A percentile compares a stretch with the other conserved stretches of the same genome.
Conservation (phyloP, 2,329 filamentous ascomycete species). For the Fusarium drepaniforme region DNA sequence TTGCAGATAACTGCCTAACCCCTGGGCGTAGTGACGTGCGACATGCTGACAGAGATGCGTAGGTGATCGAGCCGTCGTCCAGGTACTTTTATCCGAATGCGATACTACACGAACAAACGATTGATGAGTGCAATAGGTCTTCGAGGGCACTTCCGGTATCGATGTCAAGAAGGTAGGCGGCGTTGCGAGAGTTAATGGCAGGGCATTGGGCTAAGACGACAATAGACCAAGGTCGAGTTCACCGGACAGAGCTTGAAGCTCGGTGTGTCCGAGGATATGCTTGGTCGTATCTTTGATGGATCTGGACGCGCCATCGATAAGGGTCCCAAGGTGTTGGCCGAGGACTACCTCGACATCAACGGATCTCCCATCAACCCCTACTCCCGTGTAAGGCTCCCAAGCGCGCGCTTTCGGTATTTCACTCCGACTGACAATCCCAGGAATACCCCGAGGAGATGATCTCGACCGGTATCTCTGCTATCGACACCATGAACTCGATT, state of each 20-base stretch:
- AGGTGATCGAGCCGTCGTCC: conserved; percentile 95
- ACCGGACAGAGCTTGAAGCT: conserved; percentile 97
- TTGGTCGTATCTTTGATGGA: conserved; percentile 98
- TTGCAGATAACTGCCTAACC: conserved; percentile 12
- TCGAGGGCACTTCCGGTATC: conserved; percentile 96
- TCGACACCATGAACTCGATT: conserved; percentile 98
- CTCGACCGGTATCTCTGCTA: conserved; percentile 98
- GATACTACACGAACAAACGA: conserved; percentile 21
- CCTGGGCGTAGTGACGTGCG: conserved; percentile 20
- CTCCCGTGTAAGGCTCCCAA: conserved; percentile 76
- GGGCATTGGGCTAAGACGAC: conserved; percentile 41
- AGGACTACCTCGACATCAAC: conserved; percentile 99
- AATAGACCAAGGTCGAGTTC: conserved; percentile 95
- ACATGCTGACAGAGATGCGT: conserved; percentile 34
- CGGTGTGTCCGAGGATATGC: conserved; percentile 99
- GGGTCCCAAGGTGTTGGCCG: conserved; percentile 96
- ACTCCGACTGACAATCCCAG: conserved; percentile 57
- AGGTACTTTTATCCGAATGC: conserved; percentile 69
- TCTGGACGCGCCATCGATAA: conserved; percentile 99
- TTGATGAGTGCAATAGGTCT: conserved; percentile 73
- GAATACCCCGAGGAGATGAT: conserved; percentile 99
- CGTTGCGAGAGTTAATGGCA: conserved; percentile 5
- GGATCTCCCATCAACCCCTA: conserved; percentile 99
- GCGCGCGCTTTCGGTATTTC: background rate
- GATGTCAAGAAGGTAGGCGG: conserved; percentile 94